Conservation (phyloP, 1,284 basidiomycete genomes). For the Naganishia liquefaciens region DNA sequence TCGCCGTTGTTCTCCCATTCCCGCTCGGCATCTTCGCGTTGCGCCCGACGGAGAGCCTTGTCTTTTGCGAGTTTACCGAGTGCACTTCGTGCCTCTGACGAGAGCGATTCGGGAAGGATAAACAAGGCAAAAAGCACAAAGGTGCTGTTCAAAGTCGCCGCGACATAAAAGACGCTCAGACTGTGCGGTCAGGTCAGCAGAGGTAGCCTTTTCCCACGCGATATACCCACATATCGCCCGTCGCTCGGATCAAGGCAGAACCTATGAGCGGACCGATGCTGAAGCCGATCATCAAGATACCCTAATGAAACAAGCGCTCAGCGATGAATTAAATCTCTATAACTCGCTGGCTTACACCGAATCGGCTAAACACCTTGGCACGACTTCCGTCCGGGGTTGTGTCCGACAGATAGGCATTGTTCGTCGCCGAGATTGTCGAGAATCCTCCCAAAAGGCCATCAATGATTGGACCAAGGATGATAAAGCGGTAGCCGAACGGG, state of each 20-base stretch:
- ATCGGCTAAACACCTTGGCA: constrained; percentile 75
- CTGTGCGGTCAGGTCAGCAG: constrained; percentile 49
- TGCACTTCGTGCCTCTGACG: constrained; percentile 44
- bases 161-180: constrained; percentile 72
- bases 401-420: constrained; percentile 78
- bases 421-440: constrained; percentile 73
- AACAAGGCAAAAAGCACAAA: constrained; percentile 62
- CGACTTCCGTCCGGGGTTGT: constrained; percentile 81
- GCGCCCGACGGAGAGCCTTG: constrained; percentile 37
- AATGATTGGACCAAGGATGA: constrained; percentile 76
- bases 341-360: constrained; percentile 66
- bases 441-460: constrained; percentile 87
- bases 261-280: constrained; percentile 72
- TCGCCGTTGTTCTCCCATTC: constrained; percentile 45
- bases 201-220: constrained; percentile 37
- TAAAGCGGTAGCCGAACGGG: constrained; percentile 69
- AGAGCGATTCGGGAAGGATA: constrained; percentile 74
- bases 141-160: constrained; percentile 53
- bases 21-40: constrained; percentile 55
- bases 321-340: background rate
- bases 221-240: constrained; percentile 58
- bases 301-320: constrained; percentile 29
- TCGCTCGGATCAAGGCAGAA: constrained; percentile 66
- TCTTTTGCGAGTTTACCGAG: constrained; percentile 51
- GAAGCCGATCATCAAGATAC: constrained; percentile 62